These are phyloP conservation scores for Candida montana DNA, from an alignment of 805 yeast genomes.

Conservation along the genomic window DNA sequence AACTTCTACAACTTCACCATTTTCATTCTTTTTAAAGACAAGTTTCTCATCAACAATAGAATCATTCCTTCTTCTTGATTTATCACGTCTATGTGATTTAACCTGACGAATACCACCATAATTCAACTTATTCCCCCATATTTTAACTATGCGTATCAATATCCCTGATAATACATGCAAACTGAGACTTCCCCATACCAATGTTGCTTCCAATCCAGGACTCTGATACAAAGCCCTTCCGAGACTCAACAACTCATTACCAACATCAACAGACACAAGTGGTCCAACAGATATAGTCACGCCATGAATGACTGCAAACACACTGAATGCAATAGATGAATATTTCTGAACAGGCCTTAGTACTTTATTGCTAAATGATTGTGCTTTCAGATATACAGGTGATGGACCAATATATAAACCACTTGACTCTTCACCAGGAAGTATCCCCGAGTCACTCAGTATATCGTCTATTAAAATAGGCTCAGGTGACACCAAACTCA, in stretches of 20 bases:
- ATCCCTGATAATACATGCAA: conserved; percentile 54
- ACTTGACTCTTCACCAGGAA: neutral
- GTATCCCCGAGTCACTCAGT: neutral
- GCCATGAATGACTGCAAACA: conserved; percentile 55
- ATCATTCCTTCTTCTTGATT: conserved; percentile 16
- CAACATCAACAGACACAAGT: conserved; percentile 35
- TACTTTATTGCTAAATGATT: conserved; percentile 2
- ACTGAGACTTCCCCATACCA: conserved; percentile 42
- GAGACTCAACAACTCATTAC: conserved; percentile 52
- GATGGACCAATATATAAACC: neutral
- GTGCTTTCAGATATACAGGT: neutral
- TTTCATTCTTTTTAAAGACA: conserved; percentile 1
- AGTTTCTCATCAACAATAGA: conserved; percentile 18
- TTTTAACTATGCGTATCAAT: conserved; percentile 34
- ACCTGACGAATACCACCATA: conserved; percentile 18
- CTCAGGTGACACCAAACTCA: neutral
- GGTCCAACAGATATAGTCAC: conserved; percentile 53
- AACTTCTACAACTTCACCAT: conserved; percentile 9
- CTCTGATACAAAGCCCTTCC: conserved; percentile 59
- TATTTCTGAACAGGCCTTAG: conserved; percentile 43
- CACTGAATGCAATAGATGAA: conserved; percentile 51
- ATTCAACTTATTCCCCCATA: conserved; percentile 22
- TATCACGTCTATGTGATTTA: conserved; percentile 14
- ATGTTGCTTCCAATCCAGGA: conserved; percentile 41
- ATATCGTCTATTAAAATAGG: neutral